These are phyloP conservation scores for Conoideocrella luteorostrata DNA, from an alignment of 2,329 filamentous ascomycete genomes.

Conservation along the genomic window DNA sequence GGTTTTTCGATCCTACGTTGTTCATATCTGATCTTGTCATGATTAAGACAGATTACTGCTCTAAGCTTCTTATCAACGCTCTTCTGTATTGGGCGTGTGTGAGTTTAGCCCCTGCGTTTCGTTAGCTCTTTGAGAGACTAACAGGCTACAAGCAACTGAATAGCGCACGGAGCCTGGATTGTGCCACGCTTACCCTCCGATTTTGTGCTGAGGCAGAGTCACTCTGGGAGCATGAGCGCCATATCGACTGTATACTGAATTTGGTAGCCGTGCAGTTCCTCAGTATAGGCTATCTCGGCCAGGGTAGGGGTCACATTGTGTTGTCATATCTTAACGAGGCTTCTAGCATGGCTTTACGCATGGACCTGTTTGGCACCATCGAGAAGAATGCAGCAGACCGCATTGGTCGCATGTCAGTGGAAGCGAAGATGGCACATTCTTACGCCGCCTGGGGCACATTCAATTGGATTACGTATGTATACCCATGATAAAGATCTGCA, in stretches of 20 bases:
- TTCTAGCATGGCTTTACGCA: conserved; percentile 21
- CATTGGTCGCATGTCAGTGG: conserved; percentile 4
- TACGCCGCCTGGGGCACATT: conserved; percentile 26
- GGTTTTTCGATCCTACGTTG: conserved; percentile 26
- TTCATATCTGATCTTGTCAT: conserved; percentile 28
- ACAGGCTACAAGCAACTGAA: background rate
- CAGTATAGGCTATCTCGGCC: conserved; percentile 26
- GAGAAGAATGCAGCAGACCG: background rate
- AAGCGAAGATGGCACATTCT: conserved; percentile 10
- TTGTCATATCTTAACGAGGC: conserved; percentile 23
- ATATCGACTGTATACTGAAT: conserved; percentile 12
- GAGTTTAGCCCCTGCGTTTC: conserved; percentile 12
- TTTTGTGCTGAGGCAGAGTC: conserved; percentile 20
- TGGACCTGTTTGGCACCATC: conserved; percentile 23
- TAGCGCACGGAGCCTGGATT: background rate
- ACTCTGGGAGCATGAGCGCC: background rate
- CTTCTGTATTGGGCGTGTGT: conserved; percentile 29
- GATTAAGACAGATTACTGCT: conserved; percentile 19
- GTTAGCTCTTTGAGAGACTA: background rate
- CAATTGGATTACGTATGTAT: conserved; percentile 31
- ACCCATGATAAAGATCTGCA: background rate
- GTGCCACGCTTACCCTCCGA: background rate
- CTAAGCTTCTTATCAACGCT: conserved; percentile 25
- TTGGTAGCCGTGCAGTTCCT: conserved; percentile 27
- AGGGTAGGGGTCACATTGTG: conserved; percentile 28